Conservation (phyloP, 179 eudicot species). For the Beta corolliflora region DNA sequence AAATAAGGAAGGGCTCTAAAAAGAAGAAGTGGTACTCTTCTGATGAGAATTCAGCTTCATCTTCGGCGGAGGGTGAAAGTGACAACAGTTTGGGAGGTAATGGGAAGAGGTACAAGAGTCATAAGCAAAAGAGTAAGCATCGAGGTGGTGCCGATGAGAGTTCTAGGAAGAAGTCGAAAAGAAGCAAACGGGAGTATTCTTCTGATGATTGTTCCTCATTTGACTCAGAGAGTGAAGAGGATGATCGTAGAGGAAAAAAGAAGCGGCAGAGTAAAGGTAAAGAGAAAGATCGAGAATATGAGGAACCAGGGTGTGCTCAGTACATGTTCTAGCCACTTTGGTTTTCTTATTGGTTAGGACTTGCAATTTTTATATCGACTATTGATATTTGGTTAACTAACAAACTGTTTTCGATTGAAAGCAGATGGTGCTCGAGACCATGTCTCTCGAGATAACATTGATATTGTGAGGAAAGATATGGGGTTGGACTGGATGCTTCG, state of each 20-base stretch:
- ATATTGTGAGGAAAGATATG: slow-evolving; percentile 67
- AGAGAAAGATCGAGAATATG: slow-evolving; percentile 16
- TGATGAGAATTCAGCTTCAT: slow-evolving; percentile 50
- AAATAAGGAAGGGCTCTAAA: slow-evolving; percentile 56
- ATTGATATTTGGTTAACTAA: slow-evolving; percentile 7
- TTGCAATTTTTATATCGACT: neutral
- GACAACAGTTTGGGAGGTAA: slow-evolving; percentile 32
- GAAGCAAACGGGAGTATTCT: slow-evolving; percentile 37
- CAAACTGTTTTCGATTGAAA: slow-evolving; percentile 11
- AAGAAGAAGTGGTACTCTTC: slow-evolving; percentile 92
- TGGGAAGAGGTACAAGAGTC: slow-evolving; percentile 36
- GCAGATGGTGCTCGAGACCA: too few relatives aligned
- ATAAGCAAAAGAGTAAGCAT: slow-evolving; percentile 37
- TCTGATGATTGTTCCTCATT: slow-evolving; percentile 33
- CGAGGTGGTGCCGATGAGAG: slow-evolving; percentile 26
- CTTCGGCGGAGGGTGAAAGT: slow-evolving; percentile 35
- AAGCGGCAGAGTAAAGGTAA: slow-evolving; percentile 32
- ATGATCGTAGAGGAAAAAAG: slow-evolving; percentile 31
- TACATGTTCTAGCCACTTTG: neutral
- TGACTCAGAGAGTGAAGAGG: slow-evolving; percentile 35
- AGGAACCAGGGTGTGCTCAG: slow-evolving; percentile 16
- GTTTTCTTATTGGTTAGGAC: neutral
- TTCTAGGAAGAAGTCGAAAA: slow-evolving; percentile 38
- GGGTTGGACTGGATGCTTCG: slow-evolving; percentile 96
- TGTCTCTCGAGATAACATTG: slow-evolving; percentile 23